phyloP scores from a whole-genome alignment of 768 basidiomycete genomes.

The Phanerochaete sordida region DNA sequence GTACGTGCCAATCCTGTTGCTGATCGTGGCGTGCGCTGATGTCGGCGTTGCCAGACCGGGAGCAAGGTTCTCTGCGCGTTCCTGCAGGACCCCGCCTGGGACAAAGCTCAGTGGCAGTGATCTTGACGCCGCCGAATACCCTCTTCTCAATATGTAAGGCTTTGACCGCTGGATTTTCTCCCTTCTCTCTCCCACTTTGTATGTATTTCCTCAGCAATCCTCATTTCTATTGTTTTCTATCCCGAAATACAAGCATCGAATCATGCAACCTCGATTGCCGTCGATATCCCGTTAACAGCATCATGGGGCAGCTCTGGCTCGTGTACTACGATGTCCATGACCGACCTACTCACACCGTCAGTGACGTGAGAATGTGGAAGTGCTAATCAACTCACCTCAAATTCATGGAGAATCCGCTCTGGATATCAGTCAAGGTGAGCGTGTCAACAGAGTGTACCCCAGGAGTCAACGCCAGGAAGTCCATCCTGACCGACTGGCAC shows the following conservation, averaged over 20 bases:
- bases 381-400: conserved; percentile 45
- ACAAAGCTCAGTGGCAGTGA: conserved; percentile 75
- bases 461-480: conserved; percentile 75
- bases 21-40: background rate
- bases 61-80: conserved; percentile 96
- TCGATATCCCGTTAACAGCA: background rate
- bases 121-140: background rate
- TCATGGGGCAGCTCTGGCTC: conserved; percentile 7
- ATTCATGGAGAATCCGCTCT: conserved; percentile 69
- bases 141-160: background rate
- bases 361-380: background rate
- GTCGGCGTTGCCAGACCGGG: conserved; percentile 61
- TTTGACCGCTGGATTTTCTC: background rate
- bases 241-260: background rate
- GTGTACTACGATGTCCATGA: conserved; percentile 15
- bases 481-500: conserved; percentile 84
- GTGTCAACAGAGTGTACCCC: conserved; percentile 77
- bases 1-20: conserved; percentile 37
- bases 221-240: background rate
- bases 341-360: conserved; percentile 7
- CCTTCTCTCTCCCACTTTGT: background rate
- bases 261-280: background rate
- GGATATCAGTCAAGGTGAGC: conserved; percentile 71
- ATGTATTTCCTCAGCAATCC: background rate
- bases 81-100: conserved; percentile 93